Evolutionary conservation across 208 protist genomes (phyloP).

Genomic region (Perkinsela sp.): DNA sequence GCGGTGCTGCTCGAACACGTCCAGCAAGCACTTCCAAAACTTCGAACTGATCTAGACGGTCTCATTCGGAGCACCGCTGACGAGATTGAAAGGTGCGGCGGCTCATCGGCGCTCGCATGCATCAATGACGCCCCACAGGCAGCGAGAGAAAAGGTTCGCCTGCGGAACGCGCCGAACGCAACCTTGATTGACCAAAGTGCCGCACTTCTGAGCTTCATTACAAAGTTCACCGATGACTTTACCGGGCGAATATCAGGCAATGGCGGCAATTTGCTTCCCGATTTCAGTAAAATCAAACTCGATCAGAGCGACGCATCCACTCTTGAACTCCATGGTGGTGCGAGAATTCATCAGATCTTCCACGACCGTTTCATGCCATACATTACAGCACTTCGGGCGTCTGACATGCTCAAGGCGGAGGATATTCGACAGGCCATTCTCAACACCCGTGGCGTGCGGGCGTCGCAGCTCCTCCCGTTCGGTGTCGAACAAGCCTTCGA

Average conservation of each 20-base stretch:
- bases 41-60: slow-evolving; percentile 63
- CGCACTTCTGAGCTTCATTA: slow-evolving; percentile 43
- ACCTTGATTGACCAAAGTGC: slow-evolving; percentile 39
- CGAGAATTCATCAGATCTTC: slow-evolving; percentile 83
- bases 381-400: slow-evolving; percentile 47
- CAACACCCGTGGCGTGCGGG: slow-evolving; percentile 80
- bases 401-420: slow-evolving; percentile 63
- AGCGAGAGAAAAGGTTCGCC: not conserved
- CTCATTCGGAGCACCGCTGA: slow-evolving; percentile 43
- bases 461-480: slow-evolving; percentile 74
- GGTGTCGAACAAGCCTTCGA: slow-evolving; percentile 71
- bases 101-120: slow-evolving; percentile 10
- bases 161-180: slow-evolving; percentile 8
- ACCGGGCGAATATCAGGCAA: slow-evolving; percentile 77
- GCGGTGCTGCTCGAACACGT: slow-evolving; percentile 81
- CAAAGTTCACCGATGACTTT: slow-evolving; percentile 51
- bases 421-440: slow-evolving; percentile 80
- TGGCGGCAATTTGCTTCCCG: slow-evolving; percentile 23
- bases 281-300: slow-evolving; percentile 10
- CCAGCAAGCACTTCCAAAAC: slow-evolving; percentile 59
- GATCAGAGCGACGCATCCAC: slow-evolving; percentile 4
- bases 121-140: not conserved
- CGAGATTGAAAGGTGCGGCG: slow-evolving; percentile 60
- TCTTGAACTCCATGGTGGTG: slow-evolving; percentile 80
- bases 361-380: slow-evolving; percentile 66